A percentile compares a stretch with the other conserved stretches of the same genome.
Evolutionary conservation across 805 yeast genomes (phyloP).

Genomic region (Ogataea methylovora): DNA sequence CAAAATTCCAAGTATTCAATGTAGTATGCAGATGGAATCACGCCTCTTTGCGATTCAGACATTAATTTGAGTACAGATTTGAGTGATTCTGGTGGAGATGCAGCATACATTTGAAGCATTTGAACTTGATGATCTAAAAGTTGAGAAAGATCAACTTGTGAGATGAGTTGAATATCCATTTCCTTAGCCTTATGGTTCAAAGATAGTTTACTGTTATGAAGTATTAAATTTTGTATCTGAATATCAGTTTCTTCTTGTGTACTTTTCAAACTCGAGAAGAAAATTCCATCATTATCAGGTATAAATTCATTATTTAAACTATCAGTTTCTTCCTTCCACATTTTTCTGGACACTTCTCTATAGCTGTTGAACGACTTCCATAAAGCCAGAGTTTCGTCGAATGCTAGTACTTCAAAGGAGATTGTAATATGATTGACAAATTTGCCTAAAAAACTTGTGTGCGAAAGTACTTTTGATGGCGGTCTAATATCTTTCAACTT

Average conservation of each 20-base stretch:
- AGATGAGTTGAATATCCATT: slow-evolving; percentile 31
- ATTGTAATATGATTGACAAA: slow-evolving; percentile 34
- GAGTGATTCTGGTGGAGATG: slow-evolving; percentile 39
- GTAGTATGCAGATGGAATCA: slow-evolving; percentile 43
- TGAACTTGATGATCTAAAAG: slow-evolving; percentile 47
- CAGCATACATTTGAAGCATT: slow-evolving; percentile 43
- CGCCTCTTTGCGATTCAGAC: slow-evolving; percentile 38
- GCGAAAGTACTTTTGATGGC: slow-evolving; percentile 21
- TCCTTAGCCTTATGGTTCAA: slow-evolving; percentile 10
- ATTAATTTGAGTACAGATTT: slow-evolving; percentile 34
- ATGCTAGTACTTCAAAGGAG: slow-evolving; percentile 36
- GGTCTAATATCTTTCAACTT: slow-evolving; percentile 17
- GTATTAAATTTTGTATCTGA: slow-evolving; percentile 7
- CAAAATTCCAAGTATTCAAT: slow-evolving; percentile 54
- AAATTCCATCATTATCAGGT: background rate
- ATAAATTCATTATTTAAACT: background rate
- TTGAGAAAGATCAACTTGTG: slow-evolving; percentile 43
- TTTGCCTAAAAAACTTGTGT: slow-evolving; percentile 36
- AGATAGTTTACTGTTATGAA: slow-evolving; percentile 4
- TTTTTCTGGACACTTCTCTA: slow-evolving; percentile 20
- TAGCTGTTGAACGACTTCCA: slow-evolving; percentile 35
- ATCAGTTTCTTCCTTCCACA: slow-evolving; percentile 6
- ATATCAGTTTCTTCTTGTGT: background rate
- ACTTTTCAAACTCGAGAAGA: background rate
- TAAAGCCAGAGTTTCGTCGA: slow-evolving; percentile 35